phyloP scores from a whole-genome alignment of 2,329 filamentous ascomycete species.

The Knufia fluminis region DNA sequence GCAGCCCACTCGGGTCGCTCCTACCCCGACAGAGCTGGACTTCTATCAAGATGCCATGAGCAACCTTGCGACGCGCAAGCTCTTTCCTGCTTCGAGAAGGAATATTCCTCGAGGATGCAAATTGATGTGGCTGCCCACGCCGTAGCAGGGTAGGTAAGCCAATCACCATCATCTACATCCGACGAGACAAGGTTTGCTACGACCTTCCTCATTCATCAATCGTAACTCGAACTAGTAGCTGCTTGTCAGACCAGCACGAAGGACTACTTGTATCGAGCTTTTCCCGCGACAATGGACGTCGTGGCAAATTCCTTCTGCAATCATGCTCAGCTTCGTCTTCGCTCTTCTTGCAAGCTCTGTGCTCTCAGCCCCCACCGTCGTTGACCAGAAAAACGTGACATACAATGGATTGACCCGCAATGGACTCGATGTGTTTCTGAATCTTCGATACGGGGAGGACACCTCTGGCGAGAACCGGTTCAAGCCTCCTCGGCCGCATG shows the following conservation, averaged over 20 bases:
- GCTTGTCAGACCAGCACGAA: no score
- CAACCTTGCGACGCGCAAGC: no score
- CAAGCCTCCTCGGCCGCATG: slow-evolving; percentile 23
- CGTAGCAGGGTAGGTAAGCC: no score
- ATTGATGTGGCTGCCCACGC: no score
- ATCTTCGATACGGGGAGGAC: slow-evolving; percentile 25
- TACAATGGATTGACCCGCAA: slow-evolving; percentile 18
- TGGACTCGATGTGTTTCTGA: slow-evolving; percentile 23
- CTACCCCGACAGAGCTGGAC: no score
- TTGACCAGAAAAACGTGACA: slow-evolving; percentile 11
- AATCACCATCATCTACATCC: no score
- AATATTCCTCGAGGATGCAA: no score
- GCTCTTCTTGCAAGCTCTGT: neutral
- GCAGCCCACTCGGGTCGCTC: no score
- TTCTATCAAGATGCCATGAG: no score
- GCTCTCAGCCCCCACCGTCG: neutral
- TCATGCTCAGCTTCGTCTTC: neutral
- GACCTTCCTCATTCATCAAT: neutral
- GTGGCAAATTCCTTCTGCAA: neutral
- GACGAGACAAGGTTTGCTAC: no score
- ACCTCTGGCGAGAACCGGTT: slow-evolving; percentile 25
- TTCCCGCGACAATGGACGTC: neutral
- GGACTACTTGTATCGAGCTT: neutral
- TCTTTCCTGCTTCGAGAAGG: no score
- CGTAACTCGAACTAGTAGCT: no score